These are phyloP conservation scores for Nicotiana undulata DNA, from an alignment of 257 asterid genomes.

Conservation along the genomic window DNA sequence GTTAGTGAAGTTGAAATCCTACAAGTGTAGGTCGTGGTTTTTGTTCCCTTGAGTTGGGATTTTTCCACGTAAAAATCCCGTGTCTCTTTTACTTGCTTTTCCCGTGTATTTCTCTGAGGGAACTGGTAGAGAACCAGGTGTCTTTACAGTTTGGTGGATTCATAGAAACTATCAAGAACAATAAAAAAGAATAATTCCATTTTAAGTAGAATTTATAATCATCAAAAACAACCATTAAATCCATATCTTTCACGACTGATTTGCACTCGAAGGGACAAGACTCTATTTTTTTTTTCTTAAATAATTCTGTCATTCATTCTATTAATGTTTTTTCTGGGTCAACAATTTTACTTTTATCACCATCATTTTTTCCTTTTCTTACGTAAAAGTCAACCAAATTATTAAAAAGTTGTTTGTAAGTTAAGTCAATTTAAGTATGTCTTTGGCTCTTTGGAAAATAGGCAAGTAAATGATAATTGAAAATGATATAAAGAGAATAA, in stretches of 20 bases:
- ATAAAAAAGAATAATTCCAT: too few relatives aligned
- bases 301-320: neutral
- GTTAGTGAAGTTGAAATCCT: too few relatives aligned
- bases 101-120: too few relatives aligned
- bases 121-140: too few relatives aligned
- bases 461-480: neutral
- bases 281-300: neutral
- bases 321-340: neutral
- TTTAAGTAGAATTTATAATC: neutral
- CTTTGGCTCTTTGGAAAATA: neutral
- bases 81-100: too few relatives aligned
- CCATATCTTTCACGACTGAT: neutral
- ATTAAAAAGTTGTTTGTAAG: neutral
- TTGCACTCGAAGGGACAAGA: neutral
- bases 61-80: too few relatives aligned
- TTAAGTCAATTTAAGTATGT: constrained; percentile 5
- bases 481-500: neutral
- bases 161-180: too few relatives aligned
- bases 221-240: neutral
- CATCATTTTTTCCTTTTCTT: neutral
- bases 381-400: neutral
- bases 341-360: neutral
- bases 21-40: too few relatives aligned
- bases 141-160: too few relatives aligned
- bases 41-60: too few relatives aligned